These are phyloP conservation scores for Penicillium fuscoglaucum DNA, from an alignment of 2,329 filamentous ascomycete genomes.

Conservation along the genomic window DNA sequence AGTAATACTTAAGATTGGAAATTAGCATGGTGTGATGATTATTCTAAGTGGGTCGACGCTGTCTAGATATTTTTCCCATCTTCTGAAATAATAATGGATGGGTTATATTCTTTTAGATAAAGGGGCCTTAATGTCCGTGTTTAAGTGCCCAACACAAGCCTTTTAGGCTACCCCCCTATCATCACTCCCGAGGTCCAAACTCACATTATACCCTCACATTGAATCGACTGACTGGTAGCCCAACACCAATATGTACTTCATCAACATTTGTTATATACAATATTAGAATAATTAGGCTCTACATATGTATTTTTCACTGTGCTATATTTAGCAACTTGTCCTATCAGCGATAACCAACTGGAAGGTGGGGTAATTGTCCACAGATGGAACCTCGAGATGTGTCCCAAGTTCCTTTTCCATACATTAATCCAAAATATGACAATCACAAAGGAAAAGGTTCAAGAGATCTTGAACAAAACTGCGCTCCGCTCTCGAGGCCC, in stretches of 20 bases:
- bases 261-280: neutral
- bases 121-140: neutral
- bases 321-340: neutral
- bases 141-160: neutral
- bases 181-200: neutral
- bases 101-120: neutral
- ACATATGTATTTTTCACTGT: too few relatives aligned
- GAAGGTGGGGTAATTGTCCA: conserved; percentile 15
- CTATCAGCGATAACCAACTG: neutral
- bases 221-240: neutral
- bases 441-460: conserved; percentile 9
- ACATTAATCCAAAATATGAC: conserved; percentile 12
- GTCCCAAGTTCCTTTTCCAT: neutral
- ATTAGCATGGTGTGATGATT: neutral
- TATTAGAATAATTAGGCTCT: too few relatives aligned
- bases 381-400: neutral
- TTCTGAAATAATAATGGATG: neutral
- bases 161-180: neutral
- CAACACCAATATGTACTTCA: neutral
- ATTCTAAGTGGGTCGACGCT: neutral
- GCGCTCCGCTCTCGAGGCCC: conserved; percentile 38
- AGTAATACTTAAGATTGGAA: neutral
- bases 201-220: neutral
- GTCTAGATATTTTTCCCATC: neutral
- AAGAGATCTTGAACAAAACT: conserved; percentile 20